Evolutionary conservation across 805 yeast genomes (phyloP).

Genomic region (Myxozyma monticola): DNA sequence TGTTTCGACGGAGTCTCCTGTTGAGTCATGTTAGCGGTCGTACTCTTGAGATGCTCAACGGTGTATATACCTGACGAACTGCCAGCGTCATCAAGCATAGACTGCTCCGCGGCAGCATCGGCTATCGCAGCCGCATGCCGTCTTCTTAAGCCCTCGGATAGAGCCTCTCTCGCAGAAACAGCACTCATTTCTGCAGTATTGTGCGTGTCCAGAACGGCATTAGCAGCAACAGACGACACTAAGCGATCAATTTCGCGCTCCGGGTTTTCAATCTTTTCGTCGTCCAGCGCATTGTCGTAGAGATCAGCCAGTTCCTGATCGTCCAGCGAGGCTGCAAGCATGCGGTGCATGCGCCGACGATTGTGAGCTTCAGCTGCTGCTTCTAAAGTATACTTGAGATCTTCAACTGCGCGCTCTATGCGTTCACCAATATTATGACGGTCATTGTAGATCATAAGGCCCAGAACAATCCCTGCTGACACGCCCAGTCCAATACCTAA

Average conservation of each 20-base stretch:
- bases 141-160: slow-evolving; percentile 2
- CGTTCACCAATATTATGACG: slow-evolving; percentile 8
- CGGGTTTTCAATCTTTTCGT: too few relatives aligned
- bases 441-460: slow-evolving; percentile 12
- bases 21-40: too few relatives aligned
- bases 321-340: slow-evolving; percentile 6
- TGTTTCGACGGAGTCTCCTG: too few relatives aligned
- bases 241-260: not conserved
- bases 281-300: slow-evolving; percentile 11
- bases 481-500: slow-evolving; percentile 15
- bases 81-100: not conserved
- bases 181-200: not conserved
- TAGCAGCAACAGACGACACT: not conserved
- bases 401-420: not conserved
- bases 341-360: slow-evolving; percentile 2
- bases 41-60: not conserved
- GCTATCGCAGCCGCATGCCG: not conserved
- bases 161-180: slow-evolving; percentile 4
- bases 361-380: not conserved
- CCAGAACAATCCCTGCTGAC: slow-evolving; percentile 11
- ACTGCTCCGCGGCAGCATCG: slow-evolving; percentile 2
- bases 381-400: not conserved
- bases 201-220: not conserved
- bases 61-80: not conserved
- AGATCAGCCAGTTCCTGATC: slow-evolving; percentile 15